Base-by-base conservation (phyloP, 2,329 filamentous ascomycete genomes). In the Zasmidium citrigriseum region DNA sequence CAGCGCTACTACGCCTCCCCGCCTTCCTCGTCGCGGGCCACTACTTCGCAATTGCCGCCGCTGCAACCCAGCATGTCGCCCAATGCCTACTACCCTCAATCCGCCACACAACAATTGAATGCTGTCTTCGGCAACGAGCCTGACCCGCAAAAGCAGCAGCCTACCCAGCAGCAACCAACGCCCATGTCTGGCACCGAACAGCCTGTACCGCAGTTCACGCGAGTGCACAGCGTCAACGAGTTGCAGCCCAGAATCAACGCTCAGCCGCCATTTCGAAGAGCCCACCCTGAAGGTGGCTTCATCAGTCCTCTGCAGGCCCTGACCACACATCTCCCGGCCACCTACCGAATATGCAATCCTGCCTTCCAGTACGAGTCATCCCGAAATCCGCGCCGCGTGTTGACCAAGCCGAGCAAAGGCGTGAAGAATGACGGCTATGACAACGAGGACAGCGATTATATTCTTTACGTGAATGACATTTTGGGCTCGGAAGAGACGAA, bases 281-380 rank as follows among this genome's bases (percentile, higher is more conserved):
- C 95, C 55, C 96, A 96, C 68, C 95, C 95, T 1, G 95, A 99
- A 73, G 95, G 95, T 54, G 95, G 95, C 50, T 99, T 99, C 73
- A 96, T 99, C 74, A 98, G 95, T 75, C 95, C 95, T 50, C 83
- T 99, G 51, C 93, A 98, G 88, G 93, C 95, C 49, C 83, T 99
- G 61, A 99, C 95, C 1, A 89, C 90, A 44, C 93, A 98, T 70
- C 82, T 99, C 20, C 93, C 95, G 16, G 89, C 93, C 4, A 98
- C 95, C 1, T 99, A 99, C 79, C 89, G 95, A 68, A 98, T 99
- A 75, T 99, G 95, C 81, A 99, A 99, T 73, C 93, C 93, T 2
- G 88, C 85, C 69, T 99, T 99, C 83, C 97, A 99, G 79, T 99
- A 99, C 78, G 95, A 99, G 74, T 97, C 95, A 16, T 97, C 95